Percentiles rank a stretch among this genome's conserved stretches.
Evolutionary conservation across 805 yeast genomes (phyloP).

Genomic region (Lachancea thermotolerans): DNA sequence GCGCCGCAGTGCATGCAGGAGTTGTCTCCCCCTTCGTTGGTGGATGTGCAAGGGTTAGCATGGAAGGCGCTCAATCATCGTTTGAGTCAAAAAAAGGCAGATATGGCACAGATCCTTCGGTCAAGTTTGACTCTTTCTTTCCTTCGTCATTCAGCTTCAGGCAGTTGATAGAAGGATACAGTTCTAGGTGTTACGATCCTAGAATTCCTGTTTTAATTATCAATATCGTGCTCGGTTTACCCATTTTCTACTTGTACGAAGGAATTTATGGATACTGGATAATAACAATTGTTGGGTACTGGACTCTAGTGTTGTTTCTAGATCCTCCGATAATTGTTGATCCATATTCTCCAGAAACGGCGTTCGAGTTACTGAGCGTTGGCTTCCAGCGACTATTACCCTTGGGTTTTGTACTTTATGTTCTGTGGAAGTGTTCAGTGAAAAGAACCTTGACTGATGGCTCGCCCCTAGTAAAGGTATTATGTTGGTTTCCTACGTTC

Average conservation of each 20-base stretch:
- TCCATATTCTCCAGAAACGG: constrained; percentile 42
- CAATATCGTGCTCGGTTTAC: constrained; percentile 57
- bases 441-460: constrained; percentile 42
- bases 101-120: constrained; percentile 42
- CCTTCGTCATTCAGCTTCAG: constrained; percentile 66
- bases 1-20: constrained; percentile 86
- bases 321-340: constrained; percentile 71
- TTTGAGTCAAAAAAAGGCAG: constrained; percentile 47
- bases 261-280: constrained; percentile 56
- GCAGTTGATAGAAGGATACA: constrained; percentile 30
- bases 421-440: constrained; percentile 56
- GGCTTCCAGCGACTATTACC: constrained; percentile 76
- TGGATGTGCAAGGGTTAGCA: constrained; percentile 64
- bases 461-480: constrained; percentile 34
- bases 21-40: constrained; percentile 65
- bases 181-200: constrained; percentile 61
- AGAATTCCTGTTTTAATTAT: constrained; percentile 48
- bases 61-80: constrained; percentile 43
- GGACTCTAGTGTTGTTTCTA: constrained; percentile 70
- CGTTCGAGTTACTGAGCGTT: constrained; percentile 58
- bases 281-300: constrained; percentile 58
- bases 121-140: constrained; percentile 63
- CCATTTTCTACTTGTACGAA: constrained; percentile 46
- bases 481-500: constrained; percentile 67
- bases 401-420: constrained; percentile 59